phyloP scores from a whole-genome alignment of 1,284 basidiomycete species.

The Trichosporon asahii region DNA sequence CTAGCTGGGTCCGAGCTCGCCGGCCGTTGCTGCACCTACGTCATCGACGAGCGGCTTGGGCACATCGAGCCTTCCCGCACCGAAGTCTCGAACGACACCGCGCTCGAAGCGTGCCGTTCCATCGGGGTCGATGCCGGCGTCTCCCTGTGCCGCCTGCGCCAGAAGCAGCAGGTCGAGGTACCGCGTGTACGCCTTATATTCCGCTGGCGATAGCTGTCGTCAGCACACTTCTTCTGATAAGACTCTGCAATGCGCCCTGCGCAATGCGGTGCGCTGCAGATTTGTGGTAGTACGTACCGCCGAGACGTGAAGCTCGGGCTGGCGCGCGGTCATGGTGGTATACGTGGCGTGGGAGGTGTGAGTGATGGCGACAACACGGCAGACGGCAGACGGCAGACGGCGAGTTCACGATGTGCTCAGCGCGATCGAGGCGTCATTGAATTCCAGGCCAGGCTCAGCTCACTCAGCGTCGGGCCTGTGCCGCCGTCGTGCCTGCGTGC shows the following conservation, averaged over 20 bases:
- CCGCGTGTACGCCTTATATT: constrained; percentile 24
- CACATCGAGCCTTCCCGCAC: constrained; percentile 18
- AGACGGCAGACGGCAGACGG: neutral
- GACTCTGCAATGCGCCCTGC: neutral
- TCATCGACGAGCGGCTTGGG: constrained; percentile 20
- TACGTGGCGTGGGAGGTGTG: neutral
- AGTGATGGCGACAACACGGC: neutral
- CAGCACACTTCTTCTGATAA: neutral
- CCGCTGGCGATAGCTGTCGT: constrained; percentile 26
- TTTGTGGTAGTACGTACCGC: constrained; percentile 9
- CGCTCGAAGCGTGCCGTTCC: constrained; percentile 23
- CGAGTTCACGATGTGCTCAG: neutral
- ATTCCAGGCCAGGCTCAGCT: neutral
- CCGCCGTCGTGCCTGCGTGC: neutral
- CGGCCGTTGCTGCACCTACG: constrained; percentile 16
- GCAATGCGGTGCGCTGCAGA: neutral
- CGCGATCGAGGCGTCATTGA: neutral
- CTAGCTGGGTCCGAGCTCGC: neutral
- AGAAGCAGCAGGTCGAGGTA: constrained; percentile 28
- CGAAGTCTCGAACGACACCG: constrained; percentile 16
- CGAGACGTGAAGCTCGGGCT: constrained; percentile 22
- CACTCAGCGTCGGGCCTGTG: neutral
- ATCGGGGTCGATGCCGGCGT: constrained; percentile 18
- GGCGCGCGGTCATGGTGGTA: constrained; percentile 13
- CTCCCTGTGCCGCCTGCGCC: constrained; percentile 14